A percentile compares a stretch with the other conserved stretches of the same genome.
Evolutionary conservation across 2,329 filamentous ascomycete species (phyloP).

Genomic region (Zymoseptoria ardabiliae): DNA sequence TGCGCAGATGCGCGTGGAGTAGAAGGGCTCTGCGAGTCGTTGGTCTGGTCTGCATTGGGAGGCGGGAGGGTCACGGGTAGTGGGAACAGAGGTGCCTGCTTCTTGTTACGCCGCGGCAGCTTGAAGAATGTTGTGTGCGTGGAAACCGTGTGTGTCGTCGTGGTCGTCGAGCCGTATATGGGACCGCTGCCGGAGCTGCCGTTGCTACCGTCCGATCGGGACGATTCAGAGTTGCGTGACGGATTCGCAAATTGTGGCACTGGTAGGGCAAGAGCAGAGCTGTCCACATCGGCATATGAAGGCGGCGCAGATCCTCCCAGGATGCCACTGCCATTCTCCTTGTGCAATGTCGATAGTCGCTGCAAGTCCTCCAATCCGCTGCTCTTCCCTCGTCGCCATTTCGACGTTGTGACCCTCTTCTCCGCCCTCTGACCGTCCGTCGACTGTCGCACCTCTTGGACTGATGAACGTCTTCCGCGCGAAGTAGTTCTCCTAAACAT

Average conservation of each 20-base stretch:
- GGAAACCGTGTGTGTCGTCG: slow-evolving; percentile 56
- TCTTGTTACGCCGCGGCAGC: slow-evolving; percentile 68
- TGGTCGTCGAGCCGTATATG: slow-evolving; percentile 49
- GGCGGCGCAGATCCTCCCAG: slow-evolving; percentile 37
- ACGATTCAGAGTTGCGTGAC: slow-evolving; percentile 70
- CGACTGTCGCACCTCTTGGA: slow-evolving; percentile 12
- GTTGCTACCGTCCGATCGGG: slow-evolving; percentile 69
- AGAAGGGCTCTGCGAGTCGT: slow-evolving; percentile 30
- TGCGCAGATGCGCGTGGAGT: slow-evolving; percentile 32
- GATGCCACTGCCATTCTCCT: slow-evolving; percentile 22
- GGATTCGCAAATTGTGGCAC: slow-evolving; percentile 34
- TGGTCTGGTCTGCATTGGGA: slow-evolving; percentile 40
- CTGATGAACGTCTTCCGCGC: slow-evolving; percentile 8
- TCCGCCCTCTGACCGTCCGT: slow-evolving; percentile 12
- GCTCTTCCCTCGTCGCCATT: slow-evolving; percentile 27
- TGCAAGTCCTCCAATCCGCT: slow-evolving; percentile 34
- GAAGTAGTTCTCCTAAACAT: slow-evolving; percentile 23
- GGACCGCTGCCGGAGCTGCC: slow-evolving; percentile 49
- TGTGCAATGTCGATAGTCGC: slow-evolving; percentile 54
- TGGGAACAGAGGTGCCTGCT: slow-evolving; percentile 74
- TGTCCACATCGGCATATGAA: slow-evolving; percentile 55
- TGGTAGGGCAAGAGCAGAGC: slow-evolving; percentile 56
- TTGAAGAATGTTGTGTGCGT: slow-evolving; percentile 68
- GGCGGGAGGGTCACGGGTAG: slow-evolving; percentile 65
- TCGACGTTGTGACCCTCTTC: slow-evolving; percentile 19